A percentile compares a stretch with the other conserved stretches of the same genome.
These are phyloP conservation scores for Coemansia sp. DNA, from an alignment of 192 early-diverging fungal genomes.

Conservation along the genomic window DNA sequence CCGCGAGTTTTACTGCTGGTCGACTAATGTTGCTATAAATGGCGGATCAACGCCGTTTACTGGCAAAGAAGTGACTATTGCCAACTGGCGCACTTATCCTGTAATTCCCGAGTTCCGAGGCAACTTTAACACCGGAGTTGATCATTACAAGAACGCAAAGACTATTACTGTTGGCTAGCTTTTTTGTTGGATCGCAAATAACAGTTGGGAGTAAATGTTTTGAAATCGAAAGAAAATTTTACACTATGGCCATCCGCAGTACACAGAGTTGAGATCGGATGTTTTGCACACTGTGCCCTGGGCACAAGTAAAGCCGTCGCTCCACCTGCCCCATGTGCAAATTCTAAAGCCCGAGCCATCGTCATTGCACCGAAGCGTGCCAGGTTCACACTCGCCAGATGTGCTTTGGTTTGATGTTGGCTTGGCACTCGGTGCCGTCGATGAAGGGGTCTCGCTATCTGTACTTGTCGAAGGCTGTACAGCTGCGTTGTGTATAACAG, in stretches of 20 bases:
- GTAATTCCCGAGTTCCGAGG: conserved; percentile 57
- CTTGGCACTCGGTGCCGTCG: neutral
- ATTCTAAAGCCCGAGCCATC: neutral
- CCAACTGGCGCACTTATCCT: conserved; percentile 57
- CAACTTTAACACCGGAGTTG: conserved; percentile 34
- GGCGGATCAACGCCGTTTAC: conserved; percentile 48
- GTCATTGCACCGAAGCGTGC: neutral
- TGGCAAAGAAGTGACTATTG: conserved; percentile 57
- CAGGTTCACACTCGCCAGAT: neutral
- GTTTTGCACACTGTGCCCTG: conserved; percentile 4
- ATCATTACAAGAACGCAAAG: conserved; percentile 24
- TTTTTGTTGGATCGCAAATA: neutral
- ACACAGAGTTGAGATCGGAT: neutral
- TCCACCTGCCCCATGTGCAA: neutral
- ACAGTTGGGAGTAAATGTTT: neutral
- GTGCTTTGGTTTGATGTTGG: neutral
- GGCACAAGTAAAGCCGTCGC: neutral
- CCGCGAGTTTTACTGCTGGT: conserved; percentile 74
- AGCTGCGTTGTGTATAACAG: neutral
- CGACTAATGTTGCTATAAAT: conserved; percentile 66
- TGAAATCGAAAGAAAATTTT: neutral
- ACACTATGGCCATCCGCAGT: neutral
- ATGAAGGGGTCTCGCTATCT: neutral
- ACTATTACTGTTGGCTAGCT: conserved; percentile 45
- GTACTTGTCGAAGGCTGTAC: neutral